Percentiles rank a stretch among this genome's conserved stretches.
Conservation (phyloP, 495 filamentous ascomycete species). For the Terfezia boudieri region DNA sequence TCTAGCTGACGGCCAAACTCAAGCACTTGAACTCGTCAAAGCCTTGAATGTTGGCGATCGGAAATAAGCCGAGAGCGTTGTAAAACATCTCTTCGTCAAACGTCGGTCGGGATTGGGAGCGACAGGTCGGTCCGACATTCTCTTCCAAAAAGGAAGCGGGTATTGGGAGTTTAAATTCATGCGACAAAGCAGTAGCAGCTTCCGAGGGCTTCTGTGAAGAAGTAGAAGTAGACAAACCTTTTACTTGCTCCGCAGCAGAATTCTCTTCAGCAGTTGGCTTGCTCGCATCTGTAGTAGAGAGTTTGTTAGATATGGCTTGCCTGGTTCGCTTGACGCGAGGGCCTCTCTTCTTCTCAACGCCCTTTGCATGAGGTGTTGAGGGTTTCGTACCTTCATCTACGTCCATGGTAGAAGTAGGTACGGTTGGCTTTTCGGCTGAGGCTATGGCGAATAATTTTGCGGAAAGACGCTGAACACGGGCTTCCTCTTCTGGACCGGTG, state of each 20-base stretch:
- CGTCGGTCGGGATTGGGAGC: background rate
- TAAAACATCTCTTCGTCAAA: background rate
- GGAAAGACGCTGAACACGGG: slow-evolving; percentile 10
- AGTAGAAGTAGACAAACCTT: background rate
- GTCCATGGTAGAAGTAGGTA: background rate
- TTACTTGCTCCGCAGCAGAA: background rate
- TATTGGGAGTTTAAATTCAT: background rate
- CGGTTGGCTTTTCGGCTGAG: slow-evolving; percentile 2
- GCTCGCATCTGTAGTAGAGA: background rate
- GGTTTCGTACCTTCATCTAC: background rate
- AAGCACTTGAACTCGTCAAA: background rate
- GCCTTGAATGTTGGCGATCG: background rate
- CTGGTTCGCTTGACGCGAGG: background rate
- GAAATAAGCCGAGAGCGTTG: background rate
- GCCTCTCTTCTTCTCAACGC: background rate
- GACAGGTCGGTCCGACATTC: background rate
- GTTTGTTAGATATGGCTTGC: background rate
- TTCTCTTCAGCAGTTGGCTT: background rate
- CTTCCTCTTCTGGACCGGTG: slow-evolving; percentile 9
- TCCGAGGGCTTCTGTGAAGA: background rate
- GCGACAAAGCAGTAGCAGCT: background rate
- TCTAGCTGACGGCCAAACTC: background rate
- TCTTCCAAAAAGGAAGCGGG: background rate
- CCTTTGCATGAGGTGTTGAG: background rate
- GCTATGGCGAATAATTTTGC: slow-evolving; percentile 8